Percentiles rank a stretch among this genome's conserved stretches.
These are phyloP conservation scores for Anethum foeniculum DNA, from an alignment of 140 eudicot genomes.

Conservation along the genomic window DNA sequence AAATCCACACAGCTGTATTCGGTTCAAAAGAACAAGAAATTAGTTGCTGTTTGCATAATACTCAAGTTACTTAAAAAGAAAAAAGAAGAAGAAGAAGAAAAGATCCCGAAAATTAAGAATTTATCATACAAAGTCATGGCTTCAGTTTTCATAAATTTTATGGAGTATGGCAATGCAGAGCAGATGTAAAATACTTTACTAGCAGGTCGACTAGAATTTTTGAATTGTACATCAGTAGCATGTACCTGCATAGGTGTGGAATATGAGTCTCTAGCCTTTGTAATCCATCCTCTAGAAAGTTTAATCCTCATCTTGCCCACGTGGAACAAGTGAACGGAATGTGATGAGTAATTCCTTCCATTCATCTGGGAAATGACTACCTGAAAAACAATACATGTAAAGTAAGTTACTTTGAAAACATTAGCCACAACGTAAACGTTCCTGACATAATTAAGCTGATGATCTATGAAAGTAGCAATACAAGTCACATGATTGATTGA, in stretches of 20 bases:
- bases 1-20: slow-evolving; percentile 78
- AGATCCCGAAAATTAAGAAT: background rate
- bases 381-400: slow-evolving; percentile 30
- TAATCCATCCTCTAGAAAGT: slow-evolving; percentile 97
- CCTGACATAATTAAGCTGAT: background rate
- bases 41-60: background rate
- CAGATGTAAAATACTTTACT: background rate
- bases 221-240: background rate
- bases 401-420: background rate
- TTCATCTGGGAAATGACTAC: slow-evolving; percentile 94
- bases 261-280: slow-evolving; percentile 85
- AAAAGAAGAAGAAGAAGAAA: too few relatives aligned
- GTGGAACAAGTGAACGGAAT: slow-evolving; percentile 69
- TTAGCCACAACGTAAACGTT: background rate
- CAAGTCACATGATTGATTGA: background rate
- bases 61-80: too few relatives aligned
- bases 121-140: background rate
- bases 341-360: slow-evolving; percentile 84
- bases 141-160: background rate
- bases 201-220: background rate
- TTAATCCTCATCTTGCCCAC: slow-evolving; percentile 85
- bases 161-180: background rate
- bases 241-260: slow-evolving; percentile 88
- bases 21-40: background rate
- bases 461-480: background rate